Base-by-base conservation (phyloP, 106 monocot genomes). In the Dioscorea dumetorum region DNA sequence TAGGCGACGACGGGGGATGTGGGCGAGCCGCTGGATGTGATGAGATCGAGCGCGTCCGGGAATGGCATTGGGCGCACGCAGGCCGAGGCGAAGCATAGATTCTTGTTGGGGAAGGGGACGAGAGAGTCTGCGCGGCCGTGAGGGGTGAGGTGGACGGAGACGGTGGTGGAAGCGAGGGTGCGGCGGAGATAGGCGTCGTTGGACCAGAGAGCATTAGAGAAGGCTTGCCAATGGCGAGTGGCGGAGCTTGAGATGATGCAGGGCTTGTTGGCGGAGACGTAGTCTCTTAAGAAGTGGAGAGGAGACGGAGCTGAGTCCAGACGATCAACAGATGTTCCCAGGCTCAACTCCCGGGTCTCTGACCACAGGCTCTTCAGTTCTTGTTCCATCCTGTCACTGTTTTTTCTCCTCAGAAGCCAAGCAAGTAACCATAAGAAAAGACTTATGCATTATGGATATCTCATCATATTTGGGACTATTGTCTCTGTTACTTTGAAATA, bases 111-210 rank as follows among this genome's bases (percentile, higher is more conserved):
- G 21, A 18, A 20, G 48, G 83, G 83, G 54, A 73, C 75, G 41
- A 95, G 73, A 63, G 95, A 70, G 83, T 95, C 95, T 67, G 95
- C 95, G 35, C 88, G 83, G 59, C 95, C 95, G 71, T 88, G 64
- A 21, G 95, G 95, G 57, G 95, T 95, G 72, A 88, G 81, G 77
- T 91, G 95, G 66, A 95, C 70, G 69, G 95, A 95, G 71, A 95
- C 95, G 57, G 62, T 41, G 31, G 33, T 49, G 58, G 31, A 48
- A 67, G 57, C 15, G 66, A 91, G 74, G 67, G 77, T 59, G 64
- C 67, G 16, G 79, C 71, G 31, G 78, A 95, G 91, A 73, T 95
- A 88, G 51, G 79, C 64, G 56, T 74, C 77, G 63, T 58, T 32
- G 60, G 73, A 56, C 91, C 95, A 95, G 50, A 79, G 87, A 31